Evolutionary conservation across 1,284 basidiomycete genomes (phyloP), one percentile per base, ranked within the genome.

Genomic region (Megacollybia platyphylla): DNA sequence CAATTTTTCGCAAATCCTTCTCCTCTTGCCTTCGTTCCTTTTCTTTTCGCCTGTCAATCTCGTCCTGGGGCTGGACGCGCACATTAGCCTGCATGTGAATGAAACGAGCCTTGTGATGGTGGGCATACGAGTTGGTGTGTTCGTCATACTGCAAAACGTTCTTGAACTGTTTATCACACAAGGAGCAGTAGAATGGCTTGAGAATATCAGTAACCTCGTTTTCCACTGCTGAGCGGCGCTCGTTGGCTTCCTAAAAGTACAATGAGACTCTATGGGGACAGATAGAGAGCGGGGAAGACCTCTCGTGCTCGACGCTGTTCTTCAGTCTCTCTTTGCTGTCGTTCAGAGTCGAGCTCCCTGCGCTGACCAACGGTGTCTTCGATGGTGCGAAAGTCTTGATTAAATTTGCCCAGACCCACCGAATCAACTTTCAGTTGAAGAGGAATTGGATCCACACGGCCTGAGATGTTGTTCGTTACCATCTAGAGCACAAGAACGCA

Each of bases 161-260:
- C 54, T 78, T 70, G 60, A 87, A 88, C 56, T 87, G 85, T 55
- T 87, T 87, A 49, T 87, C 84, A 61, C 86, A 89, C 13, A 87
- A 67, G 24, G 67, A 62, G 55, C 86, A 89, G 55, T 86, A 87
- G 61, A 88, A 88, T 5, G 83, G 67, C 28, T 70, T 70, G 40
- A 88, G 68, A 3, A 76, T 77, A 40, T 66, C 68, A 2, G 70
- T 71, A 32, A 88, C 74, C 55, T 87, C 79, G 28, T 65, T 68
- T 49, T 77, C 69, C 24, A 87, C 62, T 5, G 79, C 79, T 9
- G 67, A 71, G 49, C 72, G 73, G 44, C 75, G 78, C 8, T 82
- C 82, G 1, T 78, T 83, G 1, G 57, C 51, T 48, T 79, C 78
- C 86, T 88, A 54, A 18, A 36, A 5, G 46, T 40, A 49, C 36